phyloP scores from a whole-genome alignment of 768 basidiomycete genomes.

The Mycena pura region DNA sequence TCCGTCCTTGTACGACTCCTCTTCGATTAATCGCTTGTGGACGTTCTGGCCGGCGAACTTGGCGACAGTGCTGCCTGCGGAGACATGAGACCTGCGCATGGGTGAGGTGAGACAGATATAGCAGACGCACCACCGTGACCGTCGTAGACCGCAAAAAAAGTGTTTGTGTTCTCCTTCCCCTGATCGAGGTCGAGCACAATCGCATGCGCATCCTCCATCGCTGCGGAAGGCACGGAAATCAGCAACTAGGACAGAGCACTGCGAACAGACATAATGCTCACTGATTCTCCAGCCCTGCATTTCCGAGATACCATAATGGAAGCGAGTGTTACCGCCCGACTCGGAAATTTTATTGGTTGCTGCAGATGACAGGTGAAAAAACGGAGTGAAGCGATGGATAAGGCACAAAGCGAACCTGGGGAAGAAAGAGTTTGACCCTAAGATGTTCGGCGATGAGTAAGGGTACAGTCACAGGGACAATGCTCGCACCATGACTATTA shows the following conservation, averaged over 20 bases:
- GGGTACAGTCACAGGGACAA: not conserved
- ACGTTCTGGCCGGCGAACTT: constrained; percentile 86
- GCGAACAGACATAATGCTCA: constrained; percentile 49
- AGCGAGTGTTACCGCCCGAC: constrained; percentile 71
- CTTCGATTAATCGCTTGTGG: constrained; percentile 75
- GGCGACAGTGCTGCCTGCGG: constrained; percentile 80
- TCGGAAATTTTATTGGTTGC: constrained; percentile 85
- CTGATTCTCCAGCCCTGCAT: constrained; percentile 99
- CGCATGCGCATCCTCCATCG: constrained; percentile 97
- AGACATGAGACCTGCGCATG: constrained; percentile 21
- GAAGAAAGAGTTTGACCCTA: constrained; percentile 89
- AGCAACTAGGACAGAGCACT: constrained; percentile 16
- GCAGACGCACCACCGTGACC: constrained; percentile 87
- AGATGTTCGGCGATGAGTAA: constrained; percentile 23
- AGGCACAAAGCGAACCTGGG: constrained; percentile 60
- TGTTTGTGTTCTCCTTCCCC: constrained; percentile 53
- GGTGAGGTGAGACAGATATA: constrained; percentile 2
- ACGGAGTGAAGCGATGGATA: not conserved
- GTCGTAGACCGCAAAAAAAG: constrained; percentile 97
- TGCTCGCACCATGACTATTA: constrained; percentile 21
- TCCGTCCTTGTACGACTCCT: constrained; percentile 72
- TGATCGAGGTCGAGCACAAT: constrained; percentile 73
- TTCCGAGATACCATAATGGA: constrained; percentile 82
- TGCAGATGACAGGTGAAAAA: constrained; percentile 38
- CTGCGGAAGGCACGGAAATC: constrained; percentile 49